phyloP scores from a whole-genome alignment of 306 rosid species.

The Sicyos edulis region DNA sequence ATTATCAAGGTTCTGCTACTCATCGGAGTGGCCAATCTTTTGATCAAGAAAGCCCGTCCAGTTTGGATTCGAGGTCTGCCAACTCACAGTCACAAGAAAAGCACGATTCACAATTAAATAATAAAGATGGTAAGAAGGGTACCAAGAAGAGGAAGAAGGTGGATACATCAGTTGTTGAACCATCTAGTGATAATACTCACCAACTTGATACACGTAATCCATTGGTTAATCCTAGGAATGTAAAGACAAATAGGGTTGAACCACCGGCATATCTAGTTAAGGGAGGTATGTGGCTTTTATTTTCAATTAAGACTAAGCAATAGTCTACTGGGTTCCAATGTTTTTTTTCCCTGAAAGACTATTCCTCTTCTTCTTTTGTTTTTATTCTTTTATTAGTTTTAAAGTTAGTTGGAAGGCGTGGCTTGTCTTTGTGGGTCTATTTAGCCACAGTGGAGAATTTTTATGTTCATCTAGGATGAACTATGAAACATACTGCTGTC shows the following conservation, averaged over 20 bases:
- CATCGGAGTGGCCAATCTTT: slow-evolving; percentile 76
- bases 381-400: no score
- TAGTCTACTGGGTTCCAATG: not conserved
- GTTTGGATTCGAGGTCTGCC: slow-evolving; percentile 98
- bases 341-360: no score
- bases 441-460: slow-evolving; percentile 1
- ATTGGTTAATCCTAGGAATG: slow-evolving; percentile 66
- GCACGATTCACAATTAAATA: slow-evolving; percentile 64
- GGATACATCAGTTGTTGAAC: slow-evolving; percentile 59
- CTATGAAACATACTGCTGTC: slow-evolving; percentile 3
- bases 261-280: slow-evolving; percentile 47
- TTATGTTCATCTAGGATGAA: not conserved
- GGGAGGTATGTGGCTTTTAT: slow-evolving; percentile 35
- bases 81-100: slow-evolving; percentile 93
- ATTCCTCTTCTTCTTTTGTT: not conserved
- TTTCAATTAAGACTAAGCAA: not conserved
- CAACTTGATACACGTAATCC: slow-evolving; percentile 58
- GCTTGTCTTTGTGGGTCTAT: not conserved
- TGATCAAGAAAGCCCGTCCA: slow-evolving; percentile 96
- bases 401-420: not conserved
- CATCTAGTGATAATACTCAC: slow-evolving; percentile 51
- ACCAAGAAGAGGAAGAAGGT: slow-evolving; percentile 81
- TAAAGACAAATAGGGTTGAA: slow-evolving; percentile 70
- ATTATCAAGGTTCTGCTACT: slow-evolving; percentile 80
- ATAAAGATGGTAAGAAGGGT: slow-evolving; percentile 66